Percentiles rank a stretch among this genome's conserved stretches.
Evolutionary conservation across 257 asterid species (phyloP).

Genomic region (Solanum corneliomulleri): DNA sequence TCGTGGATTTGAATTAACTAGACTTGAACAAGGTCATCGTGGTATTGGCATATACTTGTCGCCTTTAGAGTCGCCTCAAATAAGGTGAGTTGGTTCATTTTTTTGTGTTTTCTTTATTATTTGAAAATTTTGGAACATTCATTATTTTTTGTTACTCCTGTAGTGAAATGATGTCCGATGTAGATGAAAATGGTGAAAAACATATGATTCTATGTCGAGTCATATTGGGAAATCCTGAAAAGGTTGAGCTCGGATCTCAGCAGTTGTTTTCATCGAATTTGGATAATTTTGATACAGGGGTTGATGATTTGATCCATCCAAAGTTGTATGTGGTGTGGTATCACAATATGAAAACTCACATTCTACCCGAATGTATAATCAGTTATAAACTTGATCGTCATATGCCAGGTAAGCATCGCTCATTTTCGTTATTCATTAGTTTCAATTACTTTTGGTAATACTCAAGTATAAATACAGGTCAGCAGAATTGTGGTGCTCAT

Average conservation of each 20-base stretch:
- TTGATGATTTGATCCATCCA: conserved; percentile 45
- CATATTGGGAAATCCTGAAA: conserved; percentile 50
- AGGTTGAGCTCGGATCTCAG: conserved; percentile 39
- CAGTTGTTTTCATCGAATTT: conserved; percentile 38
- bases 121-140: background rate
- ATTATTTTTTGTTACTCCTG: background rate
- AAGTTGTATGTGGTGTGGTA: conserved; percentile 52
- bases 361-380: conserved; percentile 46
- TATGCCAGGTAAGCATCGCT: conserved; percentile 18
- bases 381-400: conserved; percentile 39
- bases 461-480: conserved; percentile 11
- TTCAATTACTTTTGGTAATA: background rate
- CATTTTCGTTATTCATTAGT: background rate
- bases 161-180: conserved; percentile 39
- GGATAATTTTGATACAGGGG: conserved; percentile 59
- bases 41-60: conserved; percentile 49
- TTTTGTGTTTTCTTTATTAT: background rate
- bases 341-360: conserved; percentile 46
- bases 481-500: conserved; percentile 4
- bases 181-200: conserved; percentile 54
- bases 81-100: conserved; percentile 28
- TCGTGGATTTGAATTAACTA: conserved; percentile 38
- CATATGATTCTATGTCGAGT: conserved; percentile 56
- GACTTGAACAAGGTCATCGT: conserved; percentile 2
- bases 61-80: conserved; percentile 21